Evolutionary conservation across 163 green algal genomes (phyloP), one percentile per base, ranked within the genome.

Genomic region (Volvox carteri): DNA sequence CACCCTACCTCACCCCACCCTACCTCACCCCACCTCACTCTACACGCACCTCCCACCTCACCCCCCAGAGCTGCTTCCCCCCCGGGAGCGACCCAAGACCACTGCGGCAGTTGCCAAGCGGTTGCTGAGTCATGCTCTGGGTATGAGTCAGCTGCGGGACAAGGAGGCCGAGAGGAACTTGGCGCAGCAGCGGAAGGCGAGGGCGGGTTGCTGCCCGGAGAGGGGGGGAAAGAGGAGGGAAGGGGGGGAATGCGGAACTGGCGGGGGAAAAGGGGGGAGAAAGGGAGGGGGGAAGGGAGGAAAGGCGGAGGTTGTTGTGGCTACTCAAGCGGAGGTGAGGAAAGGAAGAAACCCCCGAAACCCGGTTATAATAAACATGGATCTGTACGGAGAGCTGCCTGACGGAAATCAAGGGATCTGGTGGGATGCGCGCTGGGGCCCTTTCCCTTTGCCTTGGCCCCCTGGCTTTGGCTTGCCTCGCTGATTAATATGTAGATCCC

Each of bases 121-220:
- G 19, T 62, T 94, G 28, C 85, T 92, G 44, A 92, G 91, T 35
- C 92, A 93, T 37, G 86, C 75, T 23, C 78, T 94, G 37, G 92
- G 92, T 48, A 90, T 89, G 58, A 75, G 56, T 16, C 42, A 93
- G 84, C 80, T 95, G 78, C 76, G 90, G 37, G 90, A 94, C 70
- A 74, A 60, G 1, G 39, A 33, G 6, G 92, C 81, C 25, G 92
- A 95, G 85, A 79, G 46, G 35, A 85, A 94, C 84, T 92, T 96
- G 54, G 90, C 88, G 14, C 48, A 50, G 28, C 87, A 94, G 86
- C 88, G 91, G 4, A 90, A 84, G 70, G 90, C 78, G n/a, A 84
- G 92, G 18, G 89, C 84, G 76, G 48, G 83, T 73, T 68, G 86
- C 46, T 4, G 8, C 19, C 3, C 54, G 16, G 54, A 4, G 54